phyloP scores from a whole-genome alignment of 257 asterid genomes.

The Solanum commersonii region DNA sequence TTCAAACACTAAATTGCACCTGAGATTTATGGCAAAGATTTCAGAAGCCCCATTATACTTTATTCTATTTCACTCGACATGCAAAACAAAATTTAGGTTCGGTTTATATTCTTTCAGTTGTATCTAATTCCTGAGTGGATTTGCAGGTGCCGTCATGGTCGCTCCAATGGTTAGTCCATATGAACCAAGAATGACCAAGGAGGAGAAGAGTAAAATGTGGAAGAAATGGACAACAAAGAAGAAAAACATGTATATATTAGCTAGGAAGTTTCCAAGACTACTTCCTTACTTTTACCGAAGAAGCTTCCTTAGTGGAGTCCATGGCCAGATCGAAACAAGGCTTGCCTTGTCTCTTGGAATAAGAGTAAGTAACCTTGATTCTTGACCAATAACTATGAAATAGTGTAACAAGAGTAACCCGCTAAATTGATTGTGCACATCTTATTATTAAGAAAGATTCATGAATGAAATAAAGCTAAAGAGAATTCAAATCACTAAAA shows the following conservation, averaged over 20 bases:
- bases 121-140: slow-evolving; percentile 6
- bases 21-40: background rate
- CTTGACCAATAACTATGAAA: background rate
- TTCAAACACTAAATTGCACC: background rate
- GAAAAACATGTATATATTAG: slow-evolving; percentile 53
- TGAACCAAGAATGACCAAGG: slow-evolving; percentile 68
- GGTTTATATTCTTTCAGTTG: background rate
- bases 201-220: slow-evolving; percentile 75
- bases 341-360: slow-evolving; percentile 56
- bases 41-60: background rate
- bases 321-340: slow-evolving; percentile 56
- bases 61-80: background rate
- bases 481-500: background rate
- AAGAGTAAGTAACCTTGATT: slow-evolving; percentile 37
- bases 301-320: slow-evolving; percentile 79
- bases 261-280: slow-evolving; percentile 62
- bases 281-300: slow-evolving; percentile 59
- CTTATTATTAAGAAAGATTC: background rate
- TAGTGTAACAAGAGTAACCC: background rate
- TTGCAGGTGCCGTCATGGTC: slow-evolving; percentile 82
- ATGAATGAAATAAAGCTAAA: background rate
- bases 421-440: background rate
- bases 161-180: slow-evolving; percentile 94
- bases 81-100: background rate
- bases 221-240: slow-evolving; percentile 54